A percentile compares a stretch with the other conserved stretches of the same genome.
phyloP scores from a whole-genome alignment of 225 moss, liverwort and hornwort genomes.

The Polytrichum commune region DNA sequence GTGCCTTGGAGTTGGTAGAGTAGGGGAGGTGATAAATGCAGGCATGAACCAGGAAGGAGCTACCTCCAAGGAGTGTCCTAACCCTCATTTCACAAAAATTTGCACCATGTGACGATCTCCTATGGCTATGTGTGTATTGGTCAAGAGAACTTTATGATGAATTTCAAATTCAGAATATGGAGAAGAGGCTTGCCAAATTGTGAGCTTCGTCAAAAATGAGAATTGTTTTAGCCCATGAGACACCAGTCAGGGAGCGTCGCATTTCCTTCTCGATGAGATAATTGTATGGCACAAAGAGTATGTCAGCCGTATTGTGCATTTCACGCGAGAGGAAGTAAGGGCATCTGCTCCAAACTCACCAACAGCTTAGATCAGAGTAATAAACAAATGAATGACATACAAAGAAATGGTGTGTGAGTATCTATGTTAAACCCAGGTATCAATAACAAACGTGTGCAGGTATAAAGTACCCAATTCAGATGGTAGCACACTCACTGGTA shows the following conservation, averaged over 20 bases:
- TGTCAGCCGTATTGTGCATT: conserved; percentile 86
- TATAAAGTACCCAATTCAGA: too few species aligned
- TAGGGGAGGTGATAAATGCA: too few species aligned
- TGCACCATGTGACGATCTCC: too few species aligned
- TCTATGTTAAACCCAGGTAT: too few species aligned
- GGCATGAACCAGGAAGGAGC: too few species aligned
- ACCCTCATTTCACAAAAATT: too few species aligned
- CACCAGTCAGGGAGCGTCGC: conserved; percentile 84
- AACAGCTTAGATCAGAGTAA: background rate
- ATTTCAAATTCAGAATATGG: conserved; percentile 11
- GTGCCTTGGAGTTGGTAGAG: background rate
- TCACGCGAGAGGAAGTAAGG: conserved; percentile 98
- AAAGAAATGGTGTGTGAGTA: background rate
- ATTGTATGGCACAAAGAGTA: conserved; percentile 92
- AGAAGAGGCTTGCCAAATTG: conserved; percentile 69
- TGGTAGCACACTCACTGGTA: too few species aligned
- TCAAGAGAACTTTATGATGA: too few species aligned
- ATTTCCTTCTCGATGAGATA: conserved; percentile 96
- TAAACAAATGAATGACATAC: background rate
- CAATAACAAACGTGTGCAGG: too few species aligned
- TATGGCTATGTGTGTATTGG: too few species aligned
- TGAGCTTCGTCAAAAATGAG: conserved; percentile 99
- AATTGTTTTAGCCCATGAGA: conserved; percentile 80
- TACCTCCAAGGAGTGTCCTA: too few species aligned
- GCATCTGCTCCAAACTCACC: conserved; percentile 60